Percentiles rank a stretch among this genome's conserved stretches.
Conservation (phyloP, 352 stramenopile genomes). For the Phytophthora crassamura region DNA sequence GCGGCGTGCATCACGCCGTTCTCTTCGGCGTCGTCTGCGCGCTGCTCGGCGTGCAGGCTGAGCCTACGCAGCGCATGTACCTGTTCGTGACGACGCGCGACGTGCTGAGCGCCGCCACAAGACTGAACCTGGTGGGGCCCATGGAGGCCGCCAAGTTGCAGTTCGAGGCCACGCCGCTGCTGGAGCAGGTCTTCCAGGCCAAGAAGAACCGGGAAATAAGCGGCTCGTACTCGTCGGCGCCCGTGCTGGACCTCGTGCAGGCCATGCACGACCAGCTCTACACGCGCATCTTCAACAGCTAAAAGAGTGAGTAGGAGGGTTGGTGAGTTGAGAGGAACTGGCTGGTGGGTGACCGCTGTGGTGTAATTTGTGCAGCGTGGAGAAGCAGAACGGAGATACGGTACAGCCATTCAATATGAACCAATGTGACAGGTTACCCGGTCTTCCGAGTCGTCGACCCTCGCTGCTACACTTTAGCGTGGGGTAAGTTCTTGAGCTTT, state of each 20-base stretch:
- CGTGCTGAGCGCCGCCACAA: constrained; percentile 76
- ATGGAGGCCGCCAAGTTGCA: constrained; percentile 76
- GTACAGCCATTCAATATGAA: constrained; percentile 11
- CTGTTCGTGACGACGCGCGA: constrained; percentile 83
- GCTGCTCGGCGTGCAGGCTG: constrained; percentile 49
- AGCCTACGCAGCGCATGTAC: constrained; percentile 75
- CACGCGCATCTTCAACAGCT: constrained; percentile 90
- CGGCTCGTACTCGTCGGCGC: constrained; percentile 80
- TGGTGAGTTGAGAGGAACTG: neutral
- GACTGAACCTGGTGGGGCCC: constrained; percentile 81
- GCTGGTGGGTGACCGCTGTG: neutral
- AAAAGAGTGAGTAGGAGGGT: neutral
- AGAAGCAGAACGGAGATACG: neutral
- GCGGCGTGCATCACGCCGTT: constrained; percentile 68
- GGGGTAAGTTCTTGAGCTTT: too few relatives aligned
- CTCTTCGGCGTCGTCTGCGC: constrained; percentile 75
- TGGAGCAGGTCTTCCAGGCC: constrained; percentile 64
- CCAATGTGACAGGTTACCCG: neutral
- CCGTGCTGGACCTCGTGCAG: constrained; percentile 82
- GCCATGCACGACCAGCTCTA: constrained; percentile 89
- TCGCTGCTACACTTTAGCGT: neutral
- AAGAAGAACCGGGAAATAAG: constrained; percentile 73
- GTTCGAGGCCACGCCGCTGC: constrained; percentile 53
- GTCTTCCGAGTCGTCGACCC: neutral
- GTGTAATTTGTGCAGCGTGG: neutral